Evolutionary conservation across 2,329 filamentous ascomycete genomes (phyloP).

Genomic region (Aspergillus sp.): DNA sequence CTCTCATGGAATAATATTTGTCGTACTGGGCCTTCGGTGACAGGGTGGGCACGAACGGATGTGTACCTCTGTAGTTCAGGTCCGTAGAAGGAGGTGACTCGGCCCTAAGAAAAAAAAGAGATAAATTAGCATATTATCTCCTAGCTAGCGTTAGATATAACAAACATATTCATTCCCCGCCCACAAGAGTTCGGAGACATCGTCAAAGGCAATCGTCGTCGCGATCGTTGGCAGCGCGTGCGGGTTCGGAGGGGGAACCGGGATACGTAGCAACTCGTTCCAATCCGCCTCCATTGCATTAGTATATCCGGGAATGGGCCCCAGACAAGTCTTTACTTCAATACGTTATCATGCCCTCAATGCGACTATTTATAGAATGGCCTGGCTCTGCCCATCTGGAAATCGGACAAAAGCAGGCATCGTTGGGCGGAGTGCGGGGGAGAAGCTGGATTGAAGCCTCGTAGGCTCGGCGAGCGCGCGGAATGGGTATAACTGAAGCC

Average conservation of each 20-base stretch:
- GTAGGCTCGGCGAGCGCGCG: neutral
- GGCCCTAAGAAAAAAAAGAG: slow-evolving; percentile 59
- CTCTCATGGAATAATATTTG: slow-evolving; percentile 90
- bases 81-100: slow-evolving; percentile 84
- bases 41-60: slow-evolving; percentile 77
- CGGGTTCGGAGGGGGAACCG: slow-evolving; percentile 73
- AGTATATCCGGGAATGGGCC: slow-evolving; percentile 16
- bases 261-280: slow-evolving; percentile 74
- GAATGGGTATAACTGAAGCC: neutral
- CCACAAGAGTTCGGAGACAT: slow-evolving; percentile 87
- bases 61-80: slow-evolving; percentile 85
- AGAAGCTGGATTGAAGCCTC: slow-evolving; percentile 16
- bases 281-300: slow-evolving; percentile 49
- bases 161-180: slow-evolving; percentile 84
- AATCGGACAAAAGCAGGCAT: slow-evolving; percentile 34
- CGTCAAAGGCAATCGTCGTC: slow-evolving; percentile 85
- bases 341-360: neutral
- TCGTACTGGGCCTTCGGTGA: slow-evolving; percentile 73
- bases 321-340: slow-evolving; percentile 3
- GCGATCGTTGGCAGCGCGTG: slow-evolving; percentile 70
- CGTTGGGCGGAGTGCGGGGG: slow-evolving; percentile 39
- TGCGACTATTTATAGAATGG: slow-evolving; percentile 9
- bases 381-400: slow-evolving; percentile 32
- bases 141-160: slow-evolving; percentile 6
- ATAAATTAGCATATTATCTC: slow-evolving; percentile 1